phyloP scores from a whole-genome alignment of 192 early-diverging fungal genomes.

The Entomortierella chlamydospora region DNA sequence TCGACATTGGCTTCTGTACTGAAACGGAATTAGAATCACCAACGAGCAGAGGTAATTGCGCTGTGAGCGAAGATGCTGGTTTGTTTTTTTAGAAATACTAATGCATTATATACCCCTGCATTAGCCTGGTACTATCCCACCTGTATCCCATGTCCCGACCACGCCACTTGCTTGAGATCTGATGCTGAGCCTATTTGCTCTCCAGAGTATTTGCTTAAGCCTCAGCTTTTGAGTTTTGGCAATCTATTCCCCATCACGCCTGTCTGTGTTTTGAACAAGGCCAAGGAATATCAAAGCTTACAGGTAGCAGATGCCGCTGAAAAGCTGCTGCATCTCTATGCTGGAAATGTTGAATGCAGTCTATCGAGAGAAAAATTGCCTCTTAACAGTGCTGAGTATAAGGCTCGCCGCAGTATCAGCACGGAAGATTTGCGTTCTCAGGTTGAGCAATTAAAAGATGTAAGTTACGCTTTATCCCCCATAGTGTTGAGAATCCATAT shows the following conservation, averaged over 20 bases:
- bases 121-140: constrained; percentile 48
- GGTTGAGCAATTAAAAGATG: constrained; percentile 31
- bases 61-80: background rate
- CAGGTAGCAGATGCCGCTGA: constrained; percentile 48
- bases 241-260: constrained; percentile 50
- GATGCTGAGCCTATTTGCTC: constrained; percentile 43
- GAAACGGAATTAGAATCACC: constrained; percentile 7
- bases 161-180: constrained; percentile 36
- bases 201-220: constrained; percentile 45
- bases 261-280: constrained; percentile 54
- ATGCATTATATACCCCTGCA: background rate
- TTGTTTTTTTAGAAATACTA: too few species aligned
- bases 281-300: constrained; percentile 51
- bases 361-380: constrained; percentile 21
- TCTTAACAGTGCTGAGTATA: constrained; percentile 16
- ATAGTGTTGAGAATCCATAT: background rate
- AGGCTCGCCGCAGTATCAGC: constrained; percentile 25
- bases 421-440: constrained; percentile 39
- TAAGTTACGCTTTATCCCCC: background rate
- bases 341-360: constrained; percentile 52
- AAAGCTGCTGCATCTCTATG: constrained; percentile 39
- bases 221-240: constrained; percentile 52
- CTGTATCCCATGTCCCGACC: constrained; percentile 59
- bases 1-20: constrained; percentile 48
- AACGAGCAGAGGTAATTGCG: constrained; percentile 1